Evolutionary conservation across 1,284 basidiomycete species (phyloP).

Genomic region (Cryptococcus maquisensis): DNA sequence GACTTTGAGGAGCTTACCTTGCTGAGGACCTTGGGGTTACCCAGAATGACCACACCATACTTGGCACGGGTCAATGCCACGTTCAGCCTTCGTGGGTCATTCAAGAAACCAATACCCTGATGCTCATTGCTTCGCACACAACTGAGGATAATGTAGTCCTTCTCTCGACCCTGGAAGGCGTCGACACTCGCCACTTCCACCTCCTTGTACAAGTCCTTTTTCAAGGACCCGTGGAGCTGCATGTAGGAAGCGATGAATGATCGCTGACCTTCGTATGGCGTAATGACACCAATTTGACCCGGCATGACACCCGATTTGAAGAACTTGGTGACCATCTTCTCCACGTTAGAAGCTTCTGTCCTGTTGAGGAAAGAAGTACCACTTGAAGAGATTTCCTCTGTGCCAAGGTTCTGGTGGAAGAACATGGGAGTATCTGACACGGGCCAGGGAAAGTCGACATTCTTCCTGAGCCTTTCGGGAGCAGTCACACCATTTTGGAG

Average conservation of each 20-base stretch:
- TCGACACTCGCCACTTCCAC: conserved; percentile 99
- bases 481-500: conserved; percentile 99
- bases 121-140: conserved; percentile 99
- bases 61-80: conserved; percentile 96
- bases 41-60: conserved; percentile 95
- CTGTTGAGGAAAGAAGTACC: conserved; percentile 98
- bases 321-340: conserved; percentile 99
- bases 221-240: conserved; percentile 96
- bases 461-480: conserved; percentile 91
- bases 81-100: conserved; percentile 93
- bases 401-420: conserved; percentile 98
- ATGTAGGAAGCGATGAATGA: conserved; percentile 98
- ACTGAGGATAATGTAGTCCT: conserved; percentile 98
- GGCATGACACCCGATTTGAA: conserved; percentile 98
- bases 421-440: conserved; percentile 98
- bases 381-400: conserved; percentile 97
- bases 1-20: conserved; percentile 62
- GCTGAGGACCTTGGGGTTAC: conserved; percentile 97
- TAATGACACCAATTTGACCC: conserved; percentile 94
- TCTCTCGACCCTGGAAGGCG: conserved; percentile 98
- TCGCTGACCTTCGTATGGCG: conserved; percentile 98
- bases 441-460: conserved; percentile 99
- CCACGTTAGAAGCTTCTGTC: conserved; percentile 97
- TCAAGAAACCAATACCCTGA: conserved; percentile 98
- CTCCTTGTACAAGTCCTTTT: conserved; percentile 99